Evolutionary conservation across 2,329 filamentous ascomycete genomes (phyloP).

Genomic region (Cercospora sp.): DNA sequence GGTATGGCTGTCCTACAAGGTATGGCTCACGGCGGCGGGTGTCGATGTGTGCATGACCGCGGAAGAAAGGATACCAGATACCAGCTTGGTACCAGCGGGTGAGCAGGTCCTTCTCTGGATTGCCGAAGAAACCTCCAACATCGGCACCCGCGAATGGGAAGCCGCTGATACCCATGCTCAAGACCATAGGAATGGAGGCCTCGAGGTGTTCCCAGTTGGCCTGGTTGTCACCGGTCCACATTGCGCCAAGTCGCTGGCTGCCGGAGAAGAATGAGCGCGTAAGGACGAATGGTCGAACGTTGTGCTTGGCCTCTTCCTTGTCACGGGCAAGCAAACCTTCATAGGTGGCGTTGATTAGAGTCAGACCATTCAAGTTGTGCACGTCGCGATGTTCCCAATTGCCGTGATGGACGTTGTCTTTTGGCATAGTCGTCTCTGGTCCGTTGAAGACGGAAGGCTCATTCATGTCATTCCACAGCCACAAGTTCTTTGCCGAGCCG

Average conservation of each 20-base stretch:
- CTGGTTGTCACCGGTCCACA: conserved; percentile 99
- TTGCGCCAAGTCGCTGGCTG: conserved; percentile 84
- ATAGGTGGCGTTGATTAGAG: conserved; percentile 91
- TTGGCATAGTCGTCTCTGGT: conserved; percentile 97
- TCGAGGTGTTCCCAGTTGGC: conserved; percentile 88
- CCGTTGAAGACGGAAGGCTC: conserved; percentile 99
- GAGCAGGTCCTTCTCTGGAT: conserved; percentile 87
- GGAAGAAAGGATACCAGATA: conserved; percentile 97
- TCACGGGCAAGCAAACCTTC: conserved; percentile 80
- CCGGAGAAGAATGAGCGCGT: conserved; percentile 92
- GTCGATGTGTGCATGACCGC: conserved; percentile 94
- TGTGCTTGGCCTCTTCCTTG: conserved; percentile 67
- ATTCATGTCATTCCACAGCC: conserved; percentile 99
- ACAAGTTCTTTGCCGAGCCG: conserved; percentile 81
- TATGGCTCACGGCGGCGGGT: conserved; percentile 93
- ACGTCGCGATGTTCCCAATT: conserved; percentile 96
- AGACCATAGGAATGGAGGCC: conserved; percentile 87
- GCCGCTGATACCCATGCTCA: conserved; percentile 88
- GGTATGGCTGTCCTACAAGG: conserved; percentile 79
- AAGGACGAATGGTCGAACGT: conserved; percentile 77
- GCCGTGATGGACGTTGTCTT: conserved; percentile 89
- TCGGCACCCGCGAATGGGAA: conserved; percentile 95
- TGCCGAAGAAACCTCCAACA: conserved; percentile 97
- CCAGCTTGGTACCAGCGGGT: conserved; percentile 96
- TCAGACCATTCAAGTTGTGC: conserved; percentile 94